Conservation (phyloP, 768 basidiomycete species). For the Mycena capillaripes region DNA sequence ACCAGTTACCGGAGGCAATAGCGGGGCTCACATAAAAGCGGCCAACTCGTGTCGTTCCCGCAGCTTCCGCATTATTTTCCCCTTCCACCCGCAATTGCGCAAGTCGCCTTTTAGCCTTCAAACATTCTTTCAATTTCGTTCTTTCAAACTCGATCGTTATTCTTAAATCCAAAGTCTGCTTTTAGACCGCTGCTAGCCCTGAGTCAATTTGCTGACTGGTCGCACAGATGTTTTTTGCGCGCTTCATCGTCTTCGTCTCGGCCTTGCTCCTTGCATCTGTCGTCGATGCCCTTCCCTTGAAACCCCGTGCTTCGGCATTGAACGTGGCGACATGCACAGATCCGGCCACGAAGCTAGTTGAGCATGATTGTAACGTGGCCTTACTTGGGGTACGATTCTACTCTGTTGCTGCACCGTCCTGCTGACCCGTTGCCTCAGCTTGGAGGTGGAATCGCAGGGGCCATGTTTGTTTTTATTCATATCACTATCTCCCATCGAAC, state of each 20-base stretch:
- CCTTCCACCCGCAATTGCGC: conserved; percentile 25
- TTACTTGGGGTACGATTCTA: conserved; percentile 34
- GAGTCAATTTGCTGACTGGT: neutral
- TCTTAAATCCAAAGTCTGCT: conserved; percentile 1
- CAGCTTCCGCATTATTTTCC: conserved; percentile 15
- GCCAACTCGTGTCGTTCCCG: too few relatives aligned
- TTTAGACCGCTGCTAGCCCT: neutral
- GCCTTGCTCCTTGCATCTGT: conserved; percentile 18
- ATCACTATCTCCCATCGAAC: neutral
- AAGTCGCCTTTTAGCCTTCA: conserved; percentile 36
- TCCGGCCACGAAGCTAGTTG: conserved; percentile 33
- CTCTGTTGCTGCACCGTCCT: neutral
- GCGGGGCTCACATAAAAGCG: conserved; percentile 1
- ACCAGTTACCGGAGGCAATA: neutral
- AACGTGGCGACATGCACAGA: conserved; percentile 38
- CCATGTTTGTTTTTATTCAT: conserved; percentile 28
- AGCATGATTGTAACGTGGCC: conserved; percentile 40
- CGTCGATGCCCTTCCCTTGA: conserved; percentile 32
- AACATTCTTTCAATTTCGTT: conserved; percentile 33
- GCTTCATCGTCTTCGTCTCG: conserved; percentile 29
- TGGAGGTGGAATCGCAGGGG: conserved; percentile 39
- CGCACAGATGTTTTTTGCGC: conserved; percentile 35
- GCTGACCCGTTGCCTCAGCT: conserved; percentile 19
- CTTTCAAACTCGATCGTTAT: conserved; percentile 17
- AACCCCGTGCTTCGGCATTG: conserved; percentile 27